Evolutionary conservation across 2,329 filamentous ascomycete species (phyloP), one percentile per base, ranked within the genome.

Genomic region (Zasmidium citrigriseum): DNA sequence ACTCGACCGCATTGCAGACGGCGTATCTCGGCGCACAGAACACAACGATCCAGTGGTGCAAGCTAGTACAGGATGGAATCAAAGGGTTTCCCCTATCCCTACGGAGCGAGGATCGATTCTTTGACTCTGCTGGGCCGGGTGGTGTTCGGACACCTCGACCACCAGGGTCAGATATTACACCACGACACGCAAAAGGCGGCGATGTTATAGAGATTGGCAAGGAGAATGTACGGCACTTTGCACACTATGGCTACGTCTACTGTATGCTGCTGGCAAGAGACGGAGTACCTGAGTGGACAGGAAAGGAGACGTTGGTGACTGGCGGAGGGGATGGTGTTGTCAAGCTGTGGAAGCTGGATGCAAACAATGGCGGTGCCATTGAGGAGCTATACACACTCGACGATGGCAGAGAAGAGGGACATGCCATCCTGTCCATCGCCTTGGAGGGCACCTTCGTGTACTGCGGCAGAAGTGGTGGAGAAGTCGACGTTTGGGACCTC

Each of bases 401-500:
- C 59, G 87, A 87, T 64, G 82, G 82, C 2, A 70, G 79, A 50
- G 80, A 82, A 58, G 79, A 81, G 64, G 82, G 82, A n/a, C 83
- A 84, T 57, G 81, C 84, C 1, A 84, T 89, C 1, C 79, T 97
- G 58, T 95, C 91, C 0, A 82, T 99, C 53, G 88, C 90, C 4
- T 83, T 96, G 2, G 93, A 98, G 62, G 92, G 91, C 0, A 93
- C 92, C 0, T 96, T 99, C 64, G 81, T 99, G 3, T 99, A 98
- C 71, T 91, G 90, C 59, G 95, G 95, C 48, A 89, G 96, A 66
- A 84, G 92, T 1, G 87, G 90, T 41, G 96, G 95, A 21, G 85
- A 96, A 52, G 86, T 99, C 59, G 93, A 98, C 72, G 85, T 99
- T 11, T 99, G 96, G 93, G 96, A 99, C 72, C 82, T 99, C 14